phyloP scores from a whole-genome alignment of 208 protist genomes.

The Leptomonas pyrrhocoris region DNA sequence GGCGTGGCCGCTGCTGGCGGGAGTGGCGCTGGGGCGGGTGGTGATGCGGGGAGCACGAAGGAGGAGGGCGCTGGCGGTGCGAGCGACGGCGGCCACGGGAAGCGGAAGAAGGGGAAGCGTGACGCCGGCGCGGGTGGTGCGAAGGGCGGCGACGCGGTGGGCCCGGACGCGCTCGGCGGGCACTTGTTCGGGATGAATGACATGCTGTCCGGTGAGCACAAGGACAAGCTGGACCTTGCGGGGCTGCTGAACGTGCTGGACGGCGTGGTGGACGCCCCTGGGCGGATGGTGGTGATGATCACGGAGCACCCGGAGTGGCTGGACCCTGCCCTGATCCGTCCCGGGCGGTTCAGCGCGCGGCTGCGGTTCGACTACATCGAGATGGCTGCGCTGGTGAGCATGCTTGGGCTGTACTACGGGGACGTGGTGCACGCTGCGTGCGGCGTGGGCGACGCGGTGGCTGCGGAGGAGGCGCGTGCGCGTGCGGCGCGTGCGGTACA shows the following conservation, averaged over 20 bases:
- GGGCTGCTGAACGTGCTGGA: constrained; percentile 91
- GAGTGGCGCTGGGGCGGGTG: too few species aligned
- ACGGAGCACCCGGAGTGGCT: constrained; percentile 87
- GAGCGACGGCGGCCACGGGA: neutral
- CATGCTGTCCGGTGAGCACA: constrained; percentile 23
- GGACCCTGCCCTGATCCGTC: constrained; percentile 88
- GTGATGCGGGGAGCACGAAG: neutral
- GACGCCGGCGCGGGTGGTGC: neutral
- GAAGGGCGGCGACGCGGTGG: constrained; percentile 1
- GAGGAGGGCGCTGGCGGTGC: neutral
- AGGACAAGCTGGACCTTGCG: constrained; percentile 82
- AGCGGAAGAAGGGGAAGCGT: constrained; percentile 4
- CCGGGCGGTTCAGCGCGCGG: constrained; percentile 78
- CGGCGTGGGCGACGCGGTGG: neutral
- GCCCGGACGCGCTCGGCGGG: constrained; percentile 3
- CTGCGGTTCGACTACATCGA: constrained; percentile 79
- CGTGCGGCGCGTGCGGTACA: constrained; percentile 41
- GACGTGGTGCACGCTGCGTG: constrained; percentile 24
- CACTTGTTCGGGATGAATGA: constrained; percentile 17
- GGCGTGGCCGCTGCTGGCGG: constrained; percentile 9
- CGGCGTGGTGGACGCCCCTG: constrained; percentile 86
- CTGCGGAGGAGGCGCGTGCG: constrained; percentile 18
- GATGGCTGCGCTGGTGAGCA: constrained; percentile 52
- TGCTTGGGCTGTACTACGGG: constrained; percentile 85
- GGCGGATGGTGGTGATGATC: constrained; percentile 88